Evolutionary conservation across 2,329 filamentous ascomycete species (phyloP).

Genomic region (Mycosphaerella sp.): DNA sequence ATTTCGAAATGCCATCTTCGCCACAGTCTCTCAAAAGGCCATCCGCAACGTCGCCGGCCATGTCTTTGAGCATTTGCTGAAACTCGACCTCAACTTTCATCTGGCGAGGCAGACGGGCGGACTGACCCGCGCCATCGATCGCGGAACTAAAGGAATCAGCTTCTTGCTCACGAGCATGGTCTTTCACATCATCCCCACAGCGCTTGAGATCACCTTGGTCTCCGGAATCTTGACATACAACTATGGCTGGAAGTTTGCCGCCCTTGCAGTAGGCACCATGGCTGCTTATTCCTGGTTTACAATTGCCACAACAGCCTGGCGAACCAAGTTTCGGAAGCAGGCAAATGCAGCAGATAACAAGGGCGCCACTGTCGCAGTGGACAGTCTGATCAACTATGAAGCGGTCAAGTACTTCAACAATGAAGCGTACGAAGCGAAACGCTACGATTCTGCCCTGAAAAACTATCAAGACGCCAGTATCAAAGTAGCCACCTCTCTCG

Average conservation of each 20-base stretch:
- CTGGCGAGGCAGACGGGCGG: conserved; percentile 91
- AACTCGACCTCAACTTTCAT: conserved; percentile 88
- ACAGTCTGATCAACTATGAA: conserved; percentile 97
- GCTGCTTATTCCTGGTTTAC: conserved; percentile 92
- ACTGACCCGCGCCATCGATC: conserved; percentile 85
- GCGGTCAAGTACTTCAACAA: conserved; percentile 99
- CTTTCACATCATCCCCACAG: conserved; percentile 91
- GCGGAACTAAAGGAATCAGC: conserved; percentile 97
- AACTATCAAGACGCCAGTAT: conserved; percentile 92
- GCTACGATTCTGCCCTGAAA: conserved; percentile 81
- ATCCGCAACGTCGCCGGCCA: conserved; percentile 86
- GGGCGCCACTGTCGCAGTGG: conserved; percentile 89
- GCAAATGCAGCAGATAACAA: conserved; percentile 95
- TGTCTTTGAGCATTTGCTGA: conserved; percentile 84
- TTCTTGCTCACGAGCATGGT: conserved; percentile 97
- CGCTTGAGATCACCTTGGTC: conserved; percentile 88
- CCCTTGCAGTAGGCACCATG: conserved; percentile 88
- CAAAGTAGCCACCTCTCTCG: conserved; percentile 89
- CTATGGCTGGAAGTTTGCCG: conserved; percentile 85
- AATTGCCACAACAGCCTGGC: conserved; percentile 92
- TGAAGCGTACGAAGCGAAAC: conserved; percentile 83
- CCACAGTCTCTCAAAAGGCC: conserved; percentile 92
- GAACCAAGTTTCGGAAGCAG: conserved; percentile 90
- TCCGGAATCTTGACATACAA: conserved; percentile 96
- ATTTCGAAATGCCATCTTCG: conserved; percentile 90